phyloP scores from a whole-genome alignment of 1,139 yeast species.

The Taiozyma sp. region DNA sequence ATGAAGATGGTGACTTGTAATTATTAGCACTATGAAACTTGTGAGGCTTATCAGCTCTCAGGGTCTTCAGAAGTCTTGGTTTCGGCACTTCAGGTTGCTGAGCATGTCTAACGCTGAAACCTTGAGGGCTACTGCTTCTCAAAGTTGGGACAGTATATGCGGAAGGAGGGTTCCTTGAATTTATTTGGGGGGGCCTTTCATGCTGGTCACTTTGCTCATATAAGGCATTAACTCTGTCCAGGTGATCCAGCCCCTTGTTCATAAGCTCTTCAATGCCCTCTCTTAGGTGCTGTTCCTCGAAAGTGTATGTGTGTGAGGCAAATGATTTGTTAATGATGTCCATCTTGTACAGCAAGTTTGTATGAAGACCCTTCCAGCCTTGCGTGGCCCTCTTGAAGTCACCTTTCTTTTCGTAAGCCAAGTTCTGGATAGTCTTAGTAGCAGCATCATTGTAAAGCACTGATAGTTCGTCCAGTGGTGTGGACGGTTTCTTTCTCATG shows the following conservation, averaged over 20 bases:
- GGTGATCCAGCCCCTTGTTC: conserved; percentile 30
- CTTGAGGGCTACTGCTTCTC: conserved; percentile 18
- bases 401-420: conserved; percentile 52
- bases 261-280: conserved; percentile 32
- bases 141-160: conserved; percentile 23
- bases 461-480: conserved; percentile 52
- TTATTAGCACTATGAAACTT: conserved; percentile 10
- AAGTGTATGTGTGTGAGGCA: conserved; percentile 36
- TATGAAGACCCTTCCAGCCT: conserved; percentile 71
- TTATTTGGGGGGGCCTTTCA: neutral
- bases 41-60: conserved; percentile 23
- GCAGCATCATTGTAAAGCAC: conserved; percentile 61
- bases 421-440: conserved; percentile 49
- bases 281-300: conserved; percentile 34
- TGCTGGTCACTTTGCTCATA: conserved; percentile 9
- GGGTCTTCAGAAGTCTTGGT: conserved; percentile 24
- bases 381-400: conserved; percentile 52
- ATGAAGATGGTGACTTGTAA: conserved; percentile 26
- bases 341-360: conserved; percentile 51
- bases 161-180: conserved; percentile 6
- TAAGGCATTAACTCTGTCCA: conserved; percentile 30
- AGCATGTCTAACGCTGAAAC: conserved; percentile 18
- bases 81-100: conserved; percentile 11
- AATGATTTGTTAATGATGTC: conserved; percentile 48
- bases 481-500: conserved; percentile 54